Evolutionary conservation across 2,329 filamentous ascomycete genomes (phyloP).

Genomic region (Fusarium hainanense): DNA sequence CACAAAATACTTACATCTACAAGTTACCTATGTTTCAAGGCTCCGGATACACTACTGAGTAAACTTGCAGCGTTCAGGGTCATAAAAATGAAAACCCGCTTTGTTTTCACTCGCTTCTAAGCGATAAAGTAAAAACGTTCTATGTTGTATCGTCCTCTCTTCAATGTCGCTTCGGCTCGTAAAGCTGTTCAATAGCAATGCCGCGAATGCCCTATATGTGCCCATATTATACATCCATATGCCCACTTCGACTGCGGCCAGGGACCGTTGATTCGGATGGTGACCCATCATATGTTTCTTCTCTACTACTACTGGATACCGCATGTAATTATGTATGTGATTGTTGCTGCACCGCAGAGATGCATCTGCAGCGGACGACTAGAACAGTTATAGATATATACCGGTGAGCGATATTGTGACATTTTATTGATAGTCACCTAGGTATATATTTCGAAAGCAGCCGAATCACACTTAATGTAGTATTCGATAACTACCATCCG

Average conservation of each 20-base stretch:
- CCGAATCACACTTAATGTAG: slow-evolving; percentile 3
- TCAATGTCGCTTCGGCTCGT: slow-evolving; percentile 24
- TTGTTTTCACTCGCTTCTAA: slow-evolving; percentile 5
- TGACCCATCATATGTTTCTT: slow-evolving; percentile 28
- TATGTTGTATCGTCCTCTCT: slow-evolving; percentile 20
- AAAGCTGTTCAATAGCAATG: slow-evolving; percentile 4
- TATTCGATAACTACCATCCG: not conserved
- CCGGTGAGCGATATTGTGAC: slow-evolving; percentile 2
- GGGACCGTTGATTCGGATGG: slow-evolving; percentile 27
- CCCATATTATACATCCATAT: slow-evolving; percentile 26
- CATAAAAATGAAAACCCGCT: not conserved
- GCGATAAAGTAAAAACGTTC: slow-evolving; percentile 8
- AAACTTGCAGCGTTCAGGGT: not conserved
- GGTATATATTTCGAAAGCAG: slow-evolving; percentile 3
- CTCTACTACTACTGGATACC: not conserved
- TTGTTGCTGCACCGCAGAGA: not conserved
- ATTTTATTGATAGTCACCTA: not conserved
- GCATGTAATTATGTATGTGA: slow-evolving; percentile 1
- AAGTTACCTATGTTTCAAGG: not conserved
- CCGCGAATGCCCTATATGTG: slow-evolving; percentile 36
- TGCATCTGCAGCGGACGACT: slow-evolving; percentile 6
- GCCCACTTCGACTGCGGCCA: slow-evolving; percentile 3
- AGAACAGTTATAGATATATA: not conserved
- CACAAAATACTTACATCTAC: not conserved
- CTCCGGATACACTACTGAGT: not conserved